Base-by-base conservation (phyloP, 768 basidiomycete species). In the Tylopilus sp. region DNA sequence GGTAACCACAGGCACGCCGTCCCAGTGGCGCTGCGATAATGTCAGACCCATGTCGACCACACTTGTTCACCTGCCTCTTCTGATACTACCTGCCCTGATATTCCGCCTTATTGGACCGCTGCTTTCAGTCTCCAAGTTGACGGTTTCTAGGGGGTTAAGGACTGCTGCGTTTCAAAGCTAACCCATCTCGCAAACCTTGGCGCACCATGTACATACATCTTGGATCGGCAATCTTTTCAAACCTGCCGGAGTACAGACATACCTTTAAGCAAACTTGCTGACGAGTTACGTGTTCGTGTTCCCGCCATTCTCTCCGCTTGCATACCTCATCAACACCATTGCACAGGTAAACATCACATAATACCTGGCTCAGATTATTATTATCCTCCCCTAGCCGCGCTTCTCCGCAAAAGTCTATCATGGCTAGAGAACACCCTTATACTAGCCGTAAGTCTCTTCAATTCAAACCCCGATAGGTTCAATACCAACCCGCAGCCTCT, bases 331-430 rank as follows among this genome's bases (percentile, higher is more conserved):
- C 26, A n/a, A n/a, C n/a, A n/a, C n/a, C n/a, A n/a, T n/a, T n/a
- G 28, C 28, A 28, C 10, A 5, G 10, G 28, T 10, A 28, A 28
- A 10, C 28, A 28, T 28, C 28, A 10, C 10, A 28, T 6, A 28
- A 39, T 36, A 13, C 30, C 39, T 46, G 36, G 28, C 33, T 43
- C 48, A 20, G 30, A 49, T 52, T 59, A 56, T 48, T 57, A 65
- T 67, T 49, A 60, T 56, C 43, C 47, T 48, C 44, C 31, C 46
- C 57, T 56, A 57, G 38, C 48, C 49, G 50, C 28, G n/a, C n/a
- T 53, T 59, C 59, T 65, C 68, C 68, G 68, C 52, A 59, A 69
- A 69, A 58, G 68, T 69, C 68, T 69, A 69, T 69, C 68, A 68
- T 45, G 53, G 57, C 55, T 48, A 62, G 62, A 59, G 56, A 56